phyloP scores from a whole-genome alignment of 345 rosid genomes.

The Lagerstroemia speciosa region DNA sequence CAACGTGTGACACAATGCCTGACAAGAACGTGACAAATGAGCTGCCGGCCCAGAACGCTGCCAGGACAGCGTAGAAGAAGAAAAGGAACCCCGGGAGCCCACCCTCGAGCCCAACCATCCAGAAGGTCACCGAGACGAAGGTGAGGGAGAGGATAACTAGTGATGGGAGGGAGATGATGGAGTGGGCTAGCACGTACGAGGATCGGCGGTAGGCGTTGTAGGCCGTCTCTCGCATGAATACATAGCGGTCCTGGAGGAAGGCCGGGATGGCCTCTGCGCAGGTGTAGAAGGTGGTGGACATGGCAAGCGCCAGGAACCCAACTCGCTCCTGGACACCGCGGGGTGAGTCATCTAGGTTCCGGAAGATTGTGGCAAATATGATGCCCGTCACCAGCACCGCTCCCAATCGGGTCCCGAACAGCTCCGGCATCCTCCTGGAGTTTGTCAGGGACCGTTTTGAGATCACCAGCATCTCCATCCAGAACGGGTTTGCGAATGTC shows the following conservation, averaged over 20 bases:
- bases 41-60: constrained; percentile 91
- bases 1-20: constrained; percentile 69
- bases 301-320: constrained; percentile 90
- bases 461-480: constrained; percentile 75
- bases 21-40: constrained; percentile 89
- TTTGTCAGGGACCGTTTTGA: constrained; percentile 57
- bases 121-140: constrained; percentile 67
- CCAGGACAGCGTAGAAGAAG: constrained; percentile 56
- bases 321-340: constrained; percentile 75
- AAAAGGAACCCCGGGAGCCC: constrained; percentile 61
- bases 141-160: constrained; percentile 52
- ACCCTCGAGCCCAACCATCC: constrained; percentile 68
- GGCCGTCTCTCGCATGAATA: too few species aligned
- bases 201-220: constrained; percentile 85
- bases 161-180: constrained; percentile 62
- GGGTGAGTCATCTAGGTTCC: constrained; percentile 72
- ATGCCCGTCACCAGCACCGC: constrained; percentile 75
- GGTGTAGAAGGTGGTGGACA: constrained; percentile 88
- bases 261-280: constrained; percentile 91
- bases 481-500: constrained; percentile 68
- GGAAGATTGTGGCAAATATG: constrained; percentile 76
- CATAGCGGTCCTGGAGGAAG: constrained; percentile 69
- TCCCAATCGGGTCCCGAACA: constrained; percentile 63
- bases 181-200: constrained; percentile 81
- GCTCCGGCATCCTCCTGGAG: constrained; percentile 75